Evolutionary conservation across 2,329 filamentous ascomycete genomes (phyloP).

Genomic region (Didymella pomorum): DNA sequence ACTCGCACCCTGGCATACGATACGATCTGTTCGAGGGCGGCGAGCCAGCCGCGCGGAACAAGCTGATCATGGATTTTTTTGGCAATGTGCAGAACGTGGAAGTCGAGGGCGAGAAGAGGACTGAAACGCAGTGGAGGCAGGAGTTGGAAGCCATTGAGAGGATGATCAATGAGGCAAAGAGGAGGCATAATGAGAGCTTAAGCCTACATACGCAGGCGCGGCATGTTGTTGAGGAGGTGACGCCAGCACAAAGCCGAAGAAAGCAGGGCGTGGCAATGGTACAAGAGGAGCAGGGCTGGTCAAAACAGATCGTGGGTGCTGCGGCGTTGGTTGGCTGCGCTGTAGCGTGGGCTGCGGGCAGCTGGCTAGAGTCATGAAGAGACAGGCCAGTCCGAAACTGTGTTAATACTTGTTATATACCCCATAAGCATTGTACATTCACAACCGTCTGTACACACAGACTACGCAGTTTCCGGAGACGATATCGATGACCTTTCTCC

Average conservation of each 20-base stretch:
- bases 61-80: constrained; percentile 95
- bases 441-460: not conserved
- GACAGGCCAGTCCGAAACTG: not conserved
- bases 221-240: constrained; percentile 37
- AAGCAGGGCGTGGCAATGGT: constrained; percentile 48
- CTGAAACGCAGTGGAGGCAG: constrained; percentile 62
- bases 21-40: constrained; percentile 96
- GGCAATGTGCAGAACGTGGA: constrained; percentile 98
- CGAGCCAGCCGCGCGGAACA: constrained; percentile 75
- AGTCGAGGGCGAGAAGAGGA: constrained; percentile 67
- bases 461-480: not conserved
- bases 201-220: constrained; percentile 28
- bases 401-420: constrained; percentile 16
- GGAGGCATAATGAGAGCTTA: constrained; percentile 46
- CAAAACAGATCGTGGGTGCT: constrained; percentile 52
- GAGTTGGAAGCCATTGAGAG: constrained; percentile 77
- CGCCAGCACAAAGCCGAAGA: constrained; percentile 28
- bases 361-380: constrained; percentile 48
- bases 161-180: constrained; percentile 64
- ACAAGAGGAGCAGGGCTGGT: constrained; percentile 48
- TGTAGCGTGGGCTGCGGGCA: constrained; percentile 52
- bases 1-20: constrained; percentile 87
- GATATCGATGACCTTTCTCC: not conserved
- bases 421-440: constrained; percentile 6
- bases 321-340: constrained; percentile 51